Base-by-base conservation (phyloP, 306 rosid genomes). In the Arachis stenosperma region DNA sequence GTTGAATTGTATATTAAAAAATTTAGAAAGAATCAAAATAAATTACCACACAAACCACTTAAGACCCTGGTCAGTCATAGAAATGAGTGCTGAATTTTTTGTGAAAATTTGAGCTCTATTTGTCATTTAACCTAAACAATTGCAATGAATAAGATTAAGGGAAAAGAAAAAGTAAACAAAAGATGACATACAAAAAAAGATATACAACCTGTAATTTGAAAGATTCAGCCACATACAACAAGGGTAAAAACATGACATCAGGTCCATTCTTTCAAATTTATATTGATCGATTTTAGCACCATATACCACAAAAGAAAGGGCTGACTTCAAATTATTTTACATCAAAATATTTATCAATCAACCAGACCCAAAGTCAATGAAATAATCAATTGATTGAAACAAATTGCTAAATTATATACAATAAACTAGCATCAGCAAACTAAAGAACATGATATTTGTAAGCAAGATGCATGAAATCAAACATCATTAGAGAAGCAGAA, bases 31-130 rank as follows among this genome's bases (percentile, higher is more conserved):
- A 22, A 22, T 22, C 27, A 22, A 22, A 22, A 22, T 22, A 22
- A 22, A 66, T 29, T 36, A 8, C 50, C 42, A 56, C 29, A 56
- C 33, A 43, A 67, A 41, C 59, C 69, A 40, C 8, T 51, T n/a
- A 22, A 72, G 62, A 48, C 79, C 11, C 57, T 56, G n/a, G 8
- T 8, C 42, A 65, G 40, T 55, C 67, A 65, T 51, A 65, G n/a
- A 75, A 75, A 90, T 90, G 63, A 88, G 92, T 0, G 92, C 86
- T 3, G 92, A 85, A 66, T 47, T 90, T 46, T 56, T 82, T 4
- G 83, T 78, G 9, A 83, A 86, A 65, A 87, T 81, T 67, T 54
- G 71, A 80, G 75, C 79, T 84, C 84, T 84, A 57, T 83, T 84
- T 8, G 94, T 94, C 94, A 90, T 90, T 79, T 64, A 64, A 43